phyloP scores from a whole-genome alignment of 345 rosid species.

The Populus simonii region DNA sequence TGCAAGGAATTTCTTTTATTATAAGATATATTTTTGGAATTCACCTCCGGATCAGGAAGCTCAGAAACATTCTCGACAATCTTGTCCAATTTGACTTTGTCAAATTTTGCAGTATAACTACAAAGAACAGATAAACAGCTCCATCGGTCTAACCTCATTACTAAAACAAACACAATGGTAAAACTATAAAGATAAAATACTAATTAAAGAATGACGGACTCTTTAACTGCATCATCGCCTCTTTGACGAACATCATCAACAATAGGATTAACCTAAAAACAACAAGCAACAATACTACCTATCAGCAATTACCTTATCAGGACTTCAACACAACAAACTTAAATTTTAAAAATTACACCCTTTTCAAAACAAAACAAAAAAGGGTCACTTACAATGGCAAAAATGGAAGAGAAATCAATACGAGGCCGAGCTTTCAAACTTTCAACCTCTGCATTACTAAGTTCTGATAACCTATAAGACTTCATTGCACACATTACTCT shows the following conservation, averaged over 20 bases:
- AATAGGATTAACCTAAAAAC: slow-evolving; percentile 62
- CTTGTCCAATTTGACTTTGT: slow-evolving; percentile 59
- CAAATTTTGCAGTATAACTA: slow-evolving; percentile 79
- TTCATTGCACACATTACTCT: slow-evolving; percentile 52
- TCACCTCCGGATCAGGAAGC: slow-evolving; percentile 70
- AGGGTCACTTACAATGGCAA: slow-evolving; percentile 39
- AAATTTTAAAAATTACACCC: too few species aligned
- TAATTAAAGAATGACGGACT: slow-evolving; percentile 40
- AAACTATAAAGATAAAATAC: background rate
- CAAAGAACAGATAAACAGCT: slow-evolving; percentile 11
- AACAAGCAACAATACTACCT: background rate
- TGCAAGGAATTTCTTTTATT: too few species aligned
- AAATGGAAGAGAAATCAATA: slow-evolving; percentile 81
- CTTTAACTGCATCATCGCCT: slow-evolving; percentile 87
- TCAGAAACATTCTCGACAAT: slow-evolving; percentile 62
- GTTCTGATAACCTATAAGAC: slow-evolving; percentile 68
- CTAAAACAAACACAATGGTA: background rate
- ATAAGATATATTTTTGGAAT: too few species aligned
- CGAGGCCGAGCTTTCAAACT: slow-evolving; percentile 72
- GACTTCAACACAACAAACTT: too few species aligned
- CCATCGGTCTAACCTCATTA: too few species aligned
- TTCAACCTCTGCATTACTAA: slow-evolving; percentile 48
- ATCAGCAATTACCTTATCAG: too few species aligned
- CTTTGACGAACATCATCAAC: slow-evolving; percentile 66
- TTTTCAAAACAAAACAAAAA: background rate